Conservation (phyloP, 176 grass and related monocot species). For the Oryza glumipatula region DNA sequence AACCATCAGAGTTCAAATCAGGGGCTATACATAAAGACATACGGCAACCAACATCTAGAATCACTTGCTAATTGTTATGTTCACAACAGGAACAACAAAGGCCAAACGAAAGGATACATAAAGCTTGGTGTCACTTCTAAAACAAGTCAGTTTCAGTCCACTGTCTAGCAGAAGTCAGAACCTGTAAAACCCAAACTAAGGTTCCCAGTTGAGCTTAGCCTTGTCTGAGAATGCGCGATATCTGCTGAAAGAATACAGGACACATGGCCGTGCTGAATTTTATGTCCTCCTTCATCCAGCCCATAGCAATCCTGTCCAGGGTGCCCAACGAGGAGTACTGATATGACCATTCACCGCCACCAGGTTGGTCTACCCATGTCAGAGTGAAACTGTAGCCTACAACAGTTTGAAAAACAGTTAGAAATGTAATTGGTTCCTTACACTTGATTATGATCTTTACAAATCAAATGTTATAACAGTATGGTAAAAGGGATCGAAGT, state of each 20-base stretch:
- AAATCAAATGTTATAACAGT: neutral
- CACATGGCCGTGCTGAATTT: constrained; percentile 65
- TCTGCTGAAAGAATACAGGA: constrained; percentile 55
- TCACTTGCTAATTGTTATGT: neutral
- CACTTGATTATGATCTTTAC: neutral
- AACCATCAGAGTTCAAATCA: neutral
- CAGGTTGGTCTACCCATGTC: constrained; percentile 50
- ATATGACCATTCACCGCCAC: constrained; percentile 59
- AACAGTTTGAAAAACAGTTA: constrained; percentile 38
- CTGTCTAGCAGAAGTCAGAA: neutral
- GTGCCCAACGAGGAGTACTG: constrained; percentile 63
- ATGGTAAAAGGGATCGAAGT: too few species aligned
- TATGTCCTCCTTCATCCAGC: constrained; percentile 86
- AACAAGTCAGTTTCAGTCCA: constrained; percentile 2
- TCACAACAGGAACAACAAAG: neutral
- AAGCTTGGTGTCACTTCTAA: neutral
- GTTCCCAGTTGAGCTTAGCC: neutral
- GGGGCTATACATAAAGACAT: neutral
- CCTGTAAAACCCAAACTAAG: neutral
- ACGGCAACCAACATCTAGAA: neutral
- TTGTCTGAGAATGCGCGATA: constrained; percentile 34
- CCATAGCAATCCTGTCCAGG: constrained; percentile 53
- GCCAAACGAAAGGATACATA: neutral
- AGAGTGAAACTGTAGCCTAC: constrained; percentile 82
- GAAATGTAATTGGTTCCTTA: neutral